These are phyloP conservation scores for Krasilnikovozyma curviuscula DNA, from an alignment of 768 basidiomycete genomes.

Conservation along the genomic window DNA sequence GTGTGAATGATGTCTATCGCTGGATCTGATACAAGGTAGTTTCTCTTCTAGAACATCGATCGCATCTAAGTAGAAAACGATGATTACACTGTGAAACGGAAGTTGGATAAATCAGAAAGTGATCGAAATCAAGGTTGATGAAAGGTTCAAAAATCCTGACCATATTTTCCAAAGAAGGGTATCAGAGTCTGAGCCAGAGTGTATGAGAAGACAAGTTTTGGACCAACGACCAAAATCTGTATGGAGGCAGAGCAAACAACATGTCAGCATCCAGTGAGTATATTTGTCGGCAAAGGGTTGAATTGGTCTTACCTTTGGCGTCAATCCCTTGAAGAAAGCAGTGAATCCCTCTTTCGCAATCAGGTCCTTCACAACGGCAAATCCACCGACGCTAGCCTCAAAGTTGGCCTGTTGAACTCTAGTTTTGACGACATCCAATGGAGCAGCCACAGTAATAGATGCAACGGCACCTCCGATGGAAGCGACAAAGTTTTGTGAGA, in stretches of 20 bases:
- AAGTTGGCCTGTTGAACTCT: conserved; percentile 91
- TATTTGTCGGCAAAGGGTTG: neutral
- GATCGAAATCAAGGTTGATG: neutral
- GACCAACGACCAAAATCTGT: conserved; percentile 85
- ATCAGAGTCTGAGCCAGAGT: conserved; percentile 91
- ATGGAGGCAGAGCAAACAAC: neutral
- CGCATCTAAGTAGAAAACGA: neutral
- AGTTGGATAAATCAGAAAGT: neutral
- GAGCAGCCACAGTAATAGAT: conserved; percentile 87
- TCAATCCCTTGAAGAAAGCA: conserved; percentile 91
- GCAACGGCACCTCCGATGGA: conserved; percentile 85
- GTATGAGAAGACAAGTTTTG: conserved; percentile 95
- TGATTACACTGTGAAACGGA: neutral
- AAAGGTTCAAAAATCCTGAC: neutral
- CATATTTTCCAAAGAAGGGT: conserved; percentile 73
- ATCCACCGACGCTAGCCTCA: conserved; percentile 45
- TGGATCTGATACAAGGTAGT: too few species aligned
- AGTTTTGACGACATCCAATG: conserved; percentile 82
- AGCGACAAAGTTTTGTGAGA: conserved; percentile 91
- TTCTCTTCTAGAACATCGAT: too few species aligned
- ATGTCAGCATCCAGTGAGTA: neutral
- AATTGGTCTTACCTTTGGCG: conserved; percentile 54
- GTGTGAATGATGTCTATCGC: too few species aligned
- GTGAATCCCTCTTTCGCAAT: conserved; percentile 61
- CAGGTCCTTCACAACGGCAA: conserved; percentile 65